Conservation (phyloP, 1,284 basidiomycete species). For the Pholiota adiposa region DNA sequence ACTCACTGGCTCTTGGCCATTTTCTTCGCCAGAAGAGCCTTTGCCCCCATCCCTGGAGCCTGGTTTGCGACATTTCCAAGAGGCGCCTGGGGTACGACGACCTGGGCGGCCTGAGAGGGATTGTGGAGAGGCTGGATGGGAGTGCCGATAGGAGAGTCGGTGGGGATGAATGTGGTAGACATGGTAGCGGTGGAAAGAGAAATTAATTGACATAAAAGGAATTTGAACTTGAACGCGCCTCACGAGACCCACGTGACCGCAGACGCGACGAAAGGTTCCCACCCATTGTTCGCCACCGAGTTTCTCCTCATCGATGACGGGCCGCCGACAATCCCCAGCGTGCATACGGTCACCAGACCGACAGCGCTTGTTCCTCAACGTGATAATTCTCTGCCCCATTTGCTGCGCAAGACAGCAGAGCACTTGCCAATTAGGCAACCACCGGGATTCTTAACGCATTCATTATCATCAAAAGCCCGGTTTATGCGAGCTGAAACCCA, state of each 20-base stretch:
- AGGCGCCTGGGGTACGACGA: slow-evolving; percentile 80
- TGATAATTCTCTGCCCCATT: slow-evolving; percentile 8
- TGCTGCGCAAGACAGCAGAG: background rate
- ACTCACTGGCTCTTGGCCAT: slow-evolving; percentile 83
- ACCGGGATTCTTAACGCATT: slow-evolving; percentile 3
- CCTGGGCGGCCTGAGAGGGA: slow-evolving; percentile 77
- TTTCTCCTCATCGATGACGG: too few relatives aligned
- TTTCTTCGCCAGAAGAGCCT: slow-evolving; percentile 87
- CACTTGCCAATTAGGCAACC: slow-evolving; percentile 3
- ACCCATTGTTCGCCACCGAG: slow-evolving; percentile 1
- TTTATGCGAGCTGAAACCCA: background rate
- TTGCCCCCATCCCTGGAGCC: slow-evolving; percentile 80
- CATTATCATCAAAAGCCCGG: slow-evolving; percentile 6
- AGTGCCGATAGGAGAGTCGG: slow-evolving; percentile 61
- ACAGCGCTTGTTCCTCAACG: slow-evolving; percentile 4
- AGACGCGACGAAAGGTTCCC: background rate
- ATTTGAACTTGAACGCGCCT: slow-evolving; percentile 14
- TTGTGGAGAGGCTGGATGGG: slow-evolving; percentile 84
- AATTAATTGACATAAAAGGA: slow-evolving; percentile 21
- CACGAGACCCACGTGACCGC: slow-evolving; percentile 7
- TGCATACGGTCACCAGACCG: background rate
- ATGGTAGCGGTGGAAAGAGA: slow-evolving; percentile 67
- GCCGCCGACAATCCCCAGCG: slow-evolving; percentile 14
- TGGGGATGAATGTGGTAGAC: slow-evolving; percentile 61
- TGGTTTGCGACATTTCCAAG: slow-evolving; percentile 67